A percentile compares a stretch with the other conserved stretches of the same genome.
These are phyloP conservation scores for Aspergillus uvarum DNA, from an alignment of 2,329 filamentous ascomycete genomes.

Conservation along the genomic window DNA sequence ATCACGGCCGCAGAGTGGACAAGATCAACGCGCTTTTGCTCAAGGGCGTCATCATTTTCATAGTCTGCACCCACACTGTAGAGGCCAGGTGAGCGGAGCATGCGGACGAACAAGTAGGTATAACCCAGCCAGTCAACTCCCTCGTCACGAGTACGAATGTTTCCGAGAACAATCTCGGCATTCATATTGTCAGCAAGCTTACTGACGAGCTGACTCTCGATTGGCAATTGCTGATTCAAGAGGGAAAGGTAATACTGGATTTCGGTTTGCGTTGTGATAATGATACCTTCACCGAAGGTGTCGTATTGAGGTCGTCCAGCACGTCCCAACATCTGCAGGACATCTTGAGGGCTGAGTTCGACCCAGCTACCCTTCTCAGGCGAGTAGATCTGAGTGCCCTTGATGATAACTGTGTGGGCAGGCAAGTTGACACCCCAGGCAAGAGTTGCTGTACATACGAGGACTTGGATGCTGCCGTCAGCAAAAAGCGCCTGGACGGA, in stretches of 20 bases:
- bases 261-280: slow-evolving; percentile 92
- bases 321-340: slow-evolving; percentile 97
- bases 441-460: slow-evolving; percentile 96
- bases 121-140: slow-evolving; percentile 99
- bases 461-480: slow-evolving; percentile 86
- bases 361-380: slow-evolving; percentile 99
- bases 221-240: slow-evolving; percentile 94
- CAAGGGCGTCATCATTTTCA: slow-evolving; percentile 83
- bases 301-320: slow-evolving; percentile 95
- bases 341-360: slow-evolving; percentile 93
- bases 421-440: slow-evolving; percentile 99
- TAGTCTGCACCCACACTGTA: slow-evolving; percentile 97
- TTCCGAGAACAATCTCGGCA: slow-evolving; percentile 91
- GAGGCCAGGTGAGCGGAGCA: slow-evolving; percentile 90
- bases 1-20: slow-evolving; percentile 89
- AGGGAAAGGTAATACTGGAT: slow-evolving; percentile 97
- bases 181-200: slow-evolving; percentile 94
- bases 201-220: slow-evolving; percentile 93
- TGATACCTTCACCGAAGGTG: slow-evolving; percentile 97
- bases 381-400: slow-evolving; percentile 96
- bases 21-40: slow-evolving; percentile 96
- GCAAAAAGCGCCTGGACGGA: slow-evolving; percentile 94
- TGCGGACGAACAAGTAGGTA: slow-evolving; percentile 95
- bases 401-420: slow-evolving; percentile 97
- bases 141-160: slow-evolving; percentile 86